Conservation (phyloP, 2,329 filamentous ascomycete genomes). For the Geoglossum cookeanum region DNA sequence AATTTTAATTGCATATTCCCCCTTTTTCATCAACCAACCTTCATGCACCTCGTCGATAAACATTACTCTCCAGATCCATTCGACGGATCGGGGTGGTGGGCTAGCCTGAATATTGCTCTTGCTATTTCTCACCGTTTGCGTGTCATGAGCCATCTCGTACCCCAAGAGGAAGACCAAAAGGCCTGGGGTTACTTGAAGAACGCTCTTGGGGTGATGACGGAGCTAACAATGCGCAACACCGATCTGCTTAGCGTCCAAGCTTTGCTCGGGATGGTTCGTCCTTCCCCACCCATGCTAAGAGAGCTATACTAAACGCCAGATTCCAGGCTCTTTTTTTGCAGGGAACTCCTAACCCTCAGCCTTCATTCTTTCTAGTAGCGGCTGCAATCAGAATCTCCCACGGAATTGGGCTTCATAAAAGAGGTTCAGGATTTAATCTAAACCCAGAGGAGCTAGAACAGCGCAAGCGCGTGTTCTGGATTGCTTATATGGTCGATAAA, state of each 20-base stretch:
- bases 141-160: conserved; percentile 86
- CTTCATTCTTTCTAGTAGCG: conserved; percentile 76
- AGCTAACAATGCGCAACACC: conserved; percentile 88
- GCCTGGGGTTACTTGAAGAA: conserved; percentile 96
- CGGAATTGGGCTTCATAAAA: conserved; percentile 88
- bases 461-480: conserved; percentile 60
- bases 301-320: background rate
- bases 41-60: conserved; percentile 89
- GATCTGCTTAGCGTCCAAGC: conserved; percentile 91
- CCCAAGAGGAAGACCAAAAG: conserved; percentile 79
- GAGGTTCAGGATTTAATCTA: conserved; percentile 78
- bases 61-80: conserved; percentile 90
- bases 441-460: conserved; percentile 92
- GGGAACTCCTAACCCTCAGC: conserved; percentile 90
- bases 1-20: conserved; percentile 99
- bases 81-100: conserved; percentile 95
- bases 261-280: conserved; percentile 59
- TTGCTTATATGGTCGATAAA: conserved; percentile 55
- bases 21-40: conserved; percentile 90
- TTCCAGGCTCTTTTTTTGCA: conserved; percentile 64
- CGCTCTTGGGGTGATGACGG: conserved; percentile 78
- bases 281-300: background rate
- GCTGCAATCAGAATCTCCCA: conserved; percentile 81
- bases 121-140: conserved; percentile 86
- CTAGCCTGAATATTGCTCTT: conserved; percentile 78